A percentile compares a stretch with the other conserved stretches of the same genome.
These are phyloP conservation scores for Takashimella koratensis DNA, from an alignment of 1,284 basidiomycete species.

Conservation along the genomic window DNA sequence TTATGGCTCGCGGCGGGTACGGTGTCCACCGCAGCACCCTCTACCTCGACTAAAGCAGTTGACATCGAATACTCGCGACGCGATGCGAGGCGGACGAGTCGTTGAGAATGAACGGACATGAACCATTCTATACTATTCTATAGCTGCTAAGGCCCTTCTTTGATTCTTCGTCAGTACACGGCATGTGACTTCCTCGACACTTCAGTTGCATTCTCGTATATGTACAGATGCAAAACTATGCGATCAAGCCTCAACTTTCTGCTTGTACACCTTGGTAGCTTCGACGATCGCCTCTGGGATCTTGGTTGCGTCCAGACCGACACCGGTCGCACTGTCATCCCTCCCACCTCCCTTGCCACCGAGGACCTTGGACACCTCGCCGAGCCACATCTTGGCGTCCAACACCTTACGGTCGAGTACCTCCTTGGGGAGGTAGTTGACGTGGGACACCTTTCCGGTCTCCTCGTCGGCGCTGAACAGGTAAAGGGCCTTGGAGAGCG, in stretches of 20 bases:
- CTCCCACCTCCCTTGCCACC: slow-evolving; percentile 95
- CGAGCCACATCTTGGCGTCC: slow-evolving; percentile 79
- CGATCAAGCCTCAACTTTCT: slow-evolving; percentile 34
- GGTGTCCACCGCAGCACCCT: slow-evolving; percentile 38
- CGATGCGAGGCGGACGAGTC: too few relatives aligned
- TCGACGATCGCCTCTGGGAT: slow-evolving; percentile 66
- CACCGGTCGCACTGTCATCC: slow-evolving; percentile 81
- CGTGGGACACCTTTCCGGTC: slow-evolving; percentile 76
- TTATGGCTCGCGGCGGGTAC: slow-evolving; percentile 45
- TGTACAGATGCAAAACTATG: neutral
- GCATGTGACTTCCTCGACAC: neutral
- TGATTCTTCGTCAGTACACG: neutral
- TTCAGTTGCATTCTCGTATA: neutral
- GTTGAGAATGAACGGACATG: too few relatives aligned
- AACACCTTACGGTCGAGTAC: slow-evolving; percentile 54
- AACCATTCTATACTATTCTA: too few relatives aligned
- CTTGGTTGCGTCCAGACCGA: slow-evolving; percentile 65
- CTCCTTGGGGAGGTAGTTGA: slow-evolving; percentile 77
- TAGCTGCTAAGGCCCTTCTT: too few relatives aligned
- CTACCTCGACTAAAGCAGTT: slow-evolving; percentile 29
- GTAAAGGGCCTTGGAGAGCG: slow-evolving; percentile 78
- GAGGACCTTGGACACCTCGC: slow-evolving; percentile 67
- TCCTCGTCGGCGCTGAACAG: slow-evolving; percentile 74
- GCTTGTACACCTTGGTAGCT: slow-evolving; percentile 48
- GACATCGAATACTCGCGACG: too few relatives aligned